Evolutionary conservation across 1,284 basidiomycete genomes (phyloP).

Genomic region (Thecaphora thlaspeos): DNA sequence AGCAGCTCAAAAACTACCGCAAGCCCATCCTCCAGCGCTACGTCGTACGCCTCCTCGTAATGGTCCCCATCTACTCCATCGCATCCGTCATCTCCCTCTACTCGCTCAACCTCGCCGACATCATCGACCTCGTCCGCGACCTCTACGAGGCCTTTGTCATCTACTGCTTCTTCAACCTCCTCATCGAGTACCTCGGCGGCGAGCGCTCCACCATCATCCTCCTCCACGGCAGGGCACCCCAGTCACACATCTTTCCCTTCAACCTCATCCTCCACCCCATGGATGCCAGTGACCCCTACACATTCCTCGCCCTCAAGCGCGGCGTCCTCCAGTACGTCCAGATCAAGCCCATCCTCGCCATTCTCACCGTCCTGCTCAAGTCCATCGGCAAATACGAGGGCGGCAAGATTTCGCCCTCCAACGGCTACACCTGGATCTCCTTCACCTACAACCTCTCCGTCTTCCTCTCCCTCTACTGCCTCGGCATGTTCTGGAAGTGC

Average conservation of each 20-base stretch:
- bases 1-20: conserved; percentile 71
- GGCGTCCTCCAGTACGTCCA: conserved; percentile 97
- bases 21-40: conserved; percentile 65
- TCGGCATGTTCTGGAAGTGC: conserved; percentile 55
- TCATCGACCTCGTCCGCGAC: conserved; percentile 91
- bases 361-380: conserved; percentile 82
- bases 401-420: conserved; percentile 74
- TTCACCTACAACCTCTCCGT: conserved; percentile 67
- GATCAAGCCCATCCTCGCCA: conserved; percentile 85
- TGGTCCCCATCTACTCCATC: conserved; percentile 91
- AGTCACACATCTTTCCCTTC: conserved; percentile 80
- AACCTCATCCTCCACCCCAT: conserved; percentile 58
- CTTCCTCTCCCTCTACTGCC: conserved; percentile 60
- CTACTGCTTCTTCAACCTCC: conserved; percentile 66
- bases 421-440: conserved; percentile 69
- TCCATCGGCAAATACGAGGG: conserved; percentile 83
- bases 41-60: conserved; percentile 93
- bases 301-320: conserved; percentile 87
- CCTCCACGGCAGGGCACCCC: conserved; percentile 83
- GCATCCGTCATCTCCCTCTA: conserved; percentile 90
- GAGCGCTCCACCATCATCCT: conserved; percentile 88
- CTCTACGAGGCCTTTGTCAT: conserved; percentile 98
- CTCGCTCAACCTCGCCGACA: conserved; percentile 90
- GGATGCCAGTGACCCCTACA: conserved; percentile 66
- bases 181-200: conserved; percentile 76